Evolutionary conservation across 257 asterid genomes (phyloP).

Genomic region (Mitragyna speciosa): DNA sequence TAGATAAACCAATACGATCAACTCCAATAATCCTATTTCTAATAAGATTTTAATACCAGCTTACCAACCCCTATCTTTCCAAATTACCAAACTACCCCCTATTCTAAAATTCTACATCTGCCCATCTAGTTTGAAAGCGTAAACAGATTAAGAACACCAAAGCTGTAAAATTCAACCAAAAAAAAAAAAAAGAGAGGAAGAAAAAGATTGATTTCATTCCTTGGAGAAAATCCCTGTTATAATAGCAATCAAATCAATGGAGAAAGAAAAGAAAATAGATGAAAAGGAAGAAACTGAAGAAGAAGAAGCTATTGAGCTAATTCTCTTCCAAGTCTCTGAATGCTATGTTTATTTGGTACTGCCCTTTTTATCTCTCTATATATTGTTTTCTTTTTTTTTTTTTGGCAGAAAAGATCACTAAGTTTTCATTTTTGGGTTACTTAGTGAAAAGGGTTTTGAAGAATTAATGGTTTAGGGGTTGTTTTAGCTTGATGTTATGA

Average conservation of each 20-base stretch:
- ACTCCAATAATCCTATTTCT: too few species aligned
- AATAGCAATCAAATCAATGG: conserved; percentile 34
- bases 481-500: not conserved
- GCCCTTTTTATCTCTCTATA: not conserved
- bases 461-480: not conserved
- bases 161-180: not conserved
- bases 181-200: not conserved
- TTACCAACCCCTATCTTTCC: not conserved
- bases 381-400: conserved; percentile 2
- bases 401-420: not conserved
- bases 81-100: conserved; percentile 8
- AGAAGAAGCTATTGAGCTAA: conserved; percentile 64
- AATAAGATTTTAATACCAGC: too few species aligned
- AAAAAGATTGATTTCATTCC: not conserved
- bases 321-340: conserved; percentile 81
- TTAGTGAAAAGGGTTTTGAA: conserved; percentile 4
- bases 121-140: not conserved
- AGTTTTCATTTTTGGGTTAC: not conserved
- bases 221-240: not conserved
- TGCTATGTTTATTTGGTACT: conserved; percentile 86
- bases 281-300: conserved; percentile 39
- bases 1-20: too few species aligned
- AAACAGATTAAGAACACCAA: not conserved
- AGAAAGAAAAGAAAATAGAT: conserved; percentile 43
- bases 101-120: not conserved